These are phyloP conservation scores for Lodderomyces beijingensis DNA, from an alignment of 1,139 yeast species.

Conservation along the genomic window DNA sequence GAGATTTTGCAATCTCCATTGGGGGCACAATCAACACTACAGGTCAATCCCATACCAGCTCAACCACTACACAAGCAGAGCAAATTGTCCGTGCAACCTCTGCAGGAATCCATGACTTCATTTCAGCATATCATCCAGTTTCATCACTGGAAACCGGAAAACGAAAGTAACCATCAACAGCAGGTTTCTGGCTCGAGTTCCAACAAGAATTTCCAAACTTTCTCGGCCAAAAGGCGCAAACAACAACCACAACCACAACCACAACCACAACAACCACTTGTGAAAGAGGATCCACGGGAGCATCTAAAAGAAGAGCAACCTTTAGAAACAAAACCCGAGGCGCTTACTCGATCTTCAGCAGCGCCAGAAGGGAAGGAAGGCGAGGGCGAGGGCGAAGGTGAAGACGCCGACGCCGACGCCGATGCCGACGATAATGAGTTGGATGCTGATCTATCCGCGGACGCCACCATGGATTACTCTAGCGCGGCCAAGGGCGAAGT, in stretches of 20 bases:
- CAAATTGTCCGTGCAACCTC: constrained; percentile 32
- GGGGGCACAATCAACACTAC: constrained; percentile 35
- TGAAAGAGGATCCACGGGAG: too few species aligned
- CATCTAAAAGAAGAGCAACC: too few species aligned
- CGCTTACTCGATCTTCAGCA: too few species aligned
- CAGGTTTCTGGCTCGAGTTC: too few species aligned
- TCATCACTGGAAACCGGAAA: constrained; percentile 50
- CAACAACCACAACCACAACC: too few species aligned
- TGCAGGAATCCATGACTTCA: constrained; percentile 50
- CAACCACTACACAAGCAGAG: constrained; percentile 40
- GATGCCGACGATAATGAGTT: constrained; percentile 6
- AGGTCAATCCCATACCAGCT: constrained; percentile 43
- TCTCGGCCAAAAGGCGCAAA: too few species aligned
- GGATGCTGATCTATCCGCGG: constrained; percentile 17
- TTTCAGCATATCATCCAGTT: constrained; percentile 50
- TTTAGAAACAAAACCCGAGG: too few species aligned
- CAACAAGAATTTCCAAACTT: constrained; percentile 9
- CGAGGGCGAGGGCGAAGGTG: neutral
- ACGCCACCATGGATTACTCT: constrained; percentile 10
- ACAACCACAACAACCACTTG: too few species aligned
- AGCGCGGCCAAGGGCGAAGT: constrained; percentile 9
- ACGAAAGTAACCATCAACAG: constrained; percentile 1
- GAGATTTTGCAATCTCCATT: constrained; percentile 17
- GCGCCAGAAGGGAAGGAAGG: constrained; percentile 1
- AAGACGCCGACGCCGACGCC: neutral